Evolutionary conservation across 148 eudicot species (phyloP).

Genomic region (Persicaria maculosa): DNA sequence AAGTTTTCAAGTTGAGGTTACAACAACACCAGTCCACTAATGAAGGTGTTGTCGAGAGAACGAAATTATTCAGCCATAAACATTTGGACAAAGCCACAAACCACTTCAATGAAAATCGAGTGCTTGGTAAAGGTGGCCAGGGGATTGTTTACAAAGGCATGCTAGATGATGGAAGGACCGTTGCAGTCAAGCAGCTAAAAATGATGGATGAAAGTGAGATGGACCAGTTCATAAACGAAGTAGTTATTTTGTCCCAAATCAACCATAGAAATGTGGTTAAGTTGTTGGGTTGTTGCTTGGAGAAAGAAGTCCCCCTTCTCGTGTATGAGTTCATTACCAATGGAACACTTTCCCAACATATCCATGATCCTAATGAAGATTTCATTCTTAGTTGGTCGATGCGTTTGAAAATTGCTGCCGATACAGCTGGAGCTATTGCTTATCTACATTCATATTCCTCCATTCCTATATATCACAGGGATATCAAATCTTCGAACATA

Average conservation of each 20-base stretch:
- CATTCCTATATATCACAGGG: conserved; percentile 22
- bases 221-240: conserved; percentile 12
- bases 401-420: conserved; percentile 22
- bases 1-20: neutral
- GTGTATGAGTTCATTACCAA: conserved; percentile 18
- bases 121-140: conserved; percentile 5
- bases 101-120: conserved; percentile 2
- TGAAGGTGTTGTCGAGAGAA: neutral
- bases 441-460: conserved; percentile 29
- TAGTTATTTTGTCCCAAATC: conserved; percentile 11
- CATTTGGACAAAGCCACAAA: conserved; percentile 7
- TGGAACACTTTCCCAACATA: conserved; percentile 15
- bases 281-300: conserved; percentile 29
- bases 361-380: conserved; percentile 9
- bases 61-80: conserved; percentile 1
- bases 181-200: neutral
- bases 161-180: neutral
- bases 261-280: conserved; percentile 19
- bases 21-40: conserved; percentile 10
- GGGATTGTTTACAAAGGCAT: conserved; percentile 6
- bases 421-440: conserved; percentile 23
- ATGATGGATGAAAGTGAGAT: neutral
- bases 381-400: conserved; percentile 16
- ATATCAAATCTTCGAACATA: conserved; percentile 20
- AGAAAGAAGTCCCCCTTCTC: conserved; percentile 20